Conservation (phyloP, 108 stramenopile species). For the Epithemia pelagica region DNA sequence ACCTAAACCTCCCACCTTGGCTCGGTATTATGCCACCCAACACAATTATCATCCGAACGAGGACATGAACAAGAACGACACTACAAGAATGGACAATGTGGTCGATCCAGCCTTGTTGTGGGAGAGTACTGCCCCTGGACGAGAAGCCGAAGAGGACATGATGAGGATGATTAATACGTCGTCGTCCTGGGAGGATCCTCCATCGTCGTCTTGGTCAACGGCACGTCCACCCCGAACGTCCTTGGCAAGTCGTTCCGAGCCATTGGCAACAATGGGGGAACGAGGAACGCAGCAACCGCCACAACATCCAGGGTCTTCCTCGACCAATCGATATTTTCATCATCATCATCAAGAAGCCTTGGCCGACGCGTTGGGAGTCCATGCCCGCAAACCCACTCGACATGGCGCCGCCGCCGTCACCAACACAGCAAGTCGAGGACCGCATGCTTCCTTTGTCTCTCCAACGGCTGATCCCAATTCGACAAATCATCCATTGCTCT, state of each 20-base stretch:
- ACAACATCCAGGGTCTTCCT: background rate
- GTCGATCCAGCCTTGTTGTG: conserved; percentile 18
- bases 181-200: background rate
- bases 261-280: too few relatives aligned
- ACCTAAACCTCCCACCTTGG: conserved; percentile 13
- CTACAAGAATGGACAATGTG: conserved; percentile 21
- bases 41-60: conserved; percentile 19
- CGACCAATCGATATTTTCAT: conserved; percentile 10
- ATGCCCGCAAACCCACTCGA: conserved; percentile 7
- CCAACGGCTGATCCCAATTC: background rate
- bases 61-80: conserved; percentile 10
- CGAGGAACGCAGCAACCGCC: too few relatives aligned
- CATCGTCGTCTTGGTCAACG: background rate
- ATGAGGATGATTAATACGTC: background rate
- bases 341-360: conserved; percentile 31
- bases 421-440: background rate
- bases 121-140: background rate
- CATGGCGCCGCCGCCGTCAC: background rate
- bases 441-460: background rate
- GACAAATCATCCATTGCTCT: background rate
- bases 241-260: too few relatives aligned
- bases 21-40: conserved; percentile 24
- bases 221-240: background rate
- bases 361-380: conserved; percentile 48
- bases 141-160: conserved; percentile 1